phyloP scores from a whole-genome alignment of 208 protist species.

The Acanthamoeba royreba region DNA sequence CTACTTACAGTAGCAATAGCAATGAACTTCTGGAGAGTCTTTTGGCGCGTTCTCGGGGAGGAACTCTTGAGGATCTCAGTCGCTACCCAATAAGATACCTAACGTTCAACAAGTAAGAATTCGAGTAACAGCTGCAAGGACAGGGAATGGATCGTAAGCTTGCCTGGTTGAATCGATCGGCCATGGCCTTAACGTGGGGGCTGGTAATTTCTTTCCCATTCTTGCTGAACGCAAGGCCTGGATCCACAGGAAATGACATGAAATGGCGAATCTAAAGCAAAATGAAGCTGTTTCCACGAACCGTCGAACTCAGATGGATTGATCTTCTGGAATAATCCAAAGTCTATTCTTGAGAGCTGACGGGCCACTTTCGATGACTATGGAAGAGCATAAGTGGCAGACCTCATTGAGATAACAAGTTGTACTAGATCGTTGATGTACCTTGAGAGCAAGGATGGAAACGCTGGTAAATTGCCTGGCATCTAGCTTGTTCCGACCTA shows the following conservation, averaged over 20 bases:
- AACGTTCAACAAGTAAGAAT: background rate
- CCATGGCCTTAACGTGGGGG: slow-evolving; percentile 17
- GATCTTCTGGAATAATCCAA: slow-evolving; percentile 11
- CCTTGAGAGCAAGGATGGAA: background rate
- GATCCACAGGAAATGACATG: background rate
- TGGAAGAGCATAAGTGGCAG: background rate
- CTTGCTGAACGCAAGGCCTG: background rate
- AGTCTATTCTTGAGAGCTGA: slow-evolving; percentile 22
- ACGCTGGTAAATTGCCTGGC: background rate
- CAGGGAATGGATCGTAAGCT: background rate
- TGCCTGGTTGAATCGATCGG: slow-evolving; percentile 20
- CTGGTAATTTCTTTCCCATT: background rate
- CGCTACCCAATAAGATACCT: slow-evolving; percentile 30
- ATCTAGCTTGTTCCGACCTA: background rate
- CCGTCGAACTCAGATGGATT: background rate
- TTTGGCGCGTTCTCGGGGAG: background rate
- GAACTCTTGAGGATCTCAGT: background rate
- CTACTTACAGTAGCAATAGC: background rate
- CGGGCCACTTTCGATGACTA: background rate
- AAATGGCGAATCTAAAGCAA: background rate
- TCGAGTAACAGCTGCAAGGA: background rate
- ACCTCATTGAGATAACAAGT: background rate
- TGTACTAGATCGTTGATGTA: background rate
- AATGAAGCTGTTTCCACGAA: background rate
- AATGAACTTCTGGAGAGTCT: slow-evolving; percentile 24